phyloP scores from a whole-genome alignment of 2,329 filamentous ascomycete genomes.

The Endothia cerciana region DNA sequence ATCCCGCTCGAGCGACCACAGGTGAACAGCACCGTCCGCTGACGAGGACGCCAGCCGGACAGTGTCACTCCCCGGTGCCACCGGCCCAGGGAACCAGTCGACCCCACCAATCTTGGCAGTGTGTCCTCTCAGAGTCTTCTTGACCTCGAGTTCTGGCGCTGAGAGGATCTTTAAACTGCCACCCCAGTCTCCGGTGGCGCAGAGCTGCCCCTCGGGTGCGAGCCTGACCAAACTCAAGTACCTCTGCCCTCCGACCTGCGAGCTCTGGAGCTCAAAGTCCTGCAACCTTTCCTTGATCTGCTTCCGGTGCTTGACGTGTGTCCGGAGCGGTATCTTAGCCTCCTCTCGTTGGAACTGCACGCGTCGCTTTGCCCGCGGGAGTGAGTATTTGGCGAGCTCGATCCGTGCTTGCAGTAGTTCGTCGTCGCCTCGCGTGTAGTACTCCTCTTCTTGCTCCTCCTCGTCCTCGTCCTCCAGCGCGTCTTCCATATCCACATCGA shows the following conservation, averaged over 20 bases:
- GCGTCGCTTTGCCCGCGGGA: constrained; percentile 79
- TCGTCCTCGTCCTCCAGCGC: constrained; percentile 61
- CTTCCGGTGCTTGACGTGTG: constrained; percentile 91
- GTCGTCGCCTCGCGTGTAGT: constrained; percentile 83
- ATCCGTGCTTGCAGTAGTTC: constrained; percentile 76
- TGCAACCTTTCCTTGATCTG: constrained; percentile 81
- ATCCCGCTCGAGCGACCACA: constrained; percentile 89
- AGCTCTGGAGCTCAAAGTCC: constrained; percentile 88
- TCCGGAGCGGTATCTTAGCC: constrained; percentile 80
- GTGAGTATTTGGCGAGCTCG: constrained; percentile 79
- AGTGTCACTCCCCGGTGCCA: constrained; percentile 66
- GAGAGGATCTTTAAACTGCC: constrained; percentile 86
- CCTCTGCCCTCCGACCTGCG: constrained; percentile 88
- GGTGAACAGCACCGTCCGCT: constrained; percentile 81
- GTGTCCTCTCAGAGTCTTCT: constrained; percentile 77
- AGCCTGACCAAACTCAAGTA: constrained; percentile 92
- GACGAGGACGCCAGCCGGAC: constrained; percentile 91
- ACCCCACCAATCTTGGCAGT: constrained; percentile 88
- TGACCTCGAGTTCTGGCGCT: constrained; percentile 80
- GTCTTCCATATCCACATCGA: constrained; percentile 66
- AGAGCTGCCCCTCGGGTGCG: constrained; percentile 78
- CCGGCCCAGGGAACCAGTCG: constrained; percentile 86
- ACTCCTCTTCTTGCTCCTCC: constrained; percentile 85
- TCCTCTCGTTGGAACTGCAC: constrained; percentile 79
- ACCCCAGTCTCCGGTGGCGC: constrained; percentile 92